Evolutionary conservation across 2,329 filamentous ascomycete genomes (phyloP).

Genomic region (Aspergillus vadensis): DNA sequence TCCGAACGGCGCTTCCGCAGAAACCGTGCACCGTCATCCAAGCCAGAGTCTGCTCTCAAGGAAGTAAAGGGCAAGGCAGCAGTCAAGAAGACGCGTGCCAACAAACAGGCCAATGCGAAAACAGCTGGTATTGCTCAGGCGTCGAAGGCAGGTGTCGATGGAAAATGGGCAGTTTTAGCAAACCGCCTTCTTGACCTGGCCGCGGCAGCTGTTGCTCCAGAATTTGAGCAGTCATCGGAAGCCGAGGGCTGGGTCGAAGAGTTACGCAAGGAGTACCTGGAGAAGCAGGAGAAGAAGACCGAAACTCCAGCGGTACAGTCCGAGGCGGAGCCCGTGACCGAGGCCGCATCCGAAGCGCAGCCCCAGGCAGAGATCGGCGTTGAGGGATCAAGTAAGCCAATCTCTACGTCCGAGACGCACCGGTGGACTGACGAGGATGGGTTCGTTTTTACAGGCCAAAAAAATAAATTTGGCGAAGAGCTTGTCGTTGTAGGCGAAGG

Average conservation of each 20-base stretch:
- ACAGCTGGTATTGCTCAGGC: neutral
- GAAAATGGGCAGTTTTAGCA: conserved; percentile 12
- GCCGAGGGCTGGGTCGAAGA: conserved; percentile 20
- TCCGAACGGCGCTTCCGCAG: conserved; percentile 24
- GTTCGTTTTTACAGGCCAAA: conserved; percentile 33
- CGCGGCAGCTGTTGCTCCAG: conserved; percentile 17
- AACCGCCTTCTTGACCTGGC: conserved; percentile 22
- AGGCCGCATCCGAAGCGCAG: neutral
- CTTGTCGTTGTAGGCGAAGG: conserved; percentile 26
- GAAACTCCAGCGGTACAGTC: neutral
- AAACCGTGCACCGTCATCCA: conserved; percentile 16
- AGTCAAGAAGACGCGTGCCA: neutral
- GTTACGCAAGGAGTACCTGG: conserved; percentile 16
- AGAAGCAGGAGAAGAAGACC: neutral
- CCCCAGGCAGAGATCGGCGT: neutral
- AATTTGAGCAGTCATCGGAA: conserved; percentile 15
- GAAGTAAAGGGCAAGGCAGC: neutral
- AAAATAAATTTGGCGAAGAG: conserved; percentile 34
- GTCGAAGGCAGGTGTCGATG: neutral
- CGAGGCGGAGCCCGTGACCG: neutral
- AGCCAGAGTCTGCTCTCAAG: conserved; percentile 5
- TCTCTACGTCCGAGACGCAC: conserved; percentile 18
- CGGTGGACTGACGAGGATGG: conserved; percentile 33
- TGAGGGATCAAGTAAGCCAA: conserved; percentile 18
- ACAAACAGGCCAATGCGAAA: neutral